A percentile compares a stretch with the other conserved stretches of the same genome.
phyloP scores from a whole-genome alignment of 2,329 filamentous ascomycete species.

The Sclerotinia nivalis region DNA sequence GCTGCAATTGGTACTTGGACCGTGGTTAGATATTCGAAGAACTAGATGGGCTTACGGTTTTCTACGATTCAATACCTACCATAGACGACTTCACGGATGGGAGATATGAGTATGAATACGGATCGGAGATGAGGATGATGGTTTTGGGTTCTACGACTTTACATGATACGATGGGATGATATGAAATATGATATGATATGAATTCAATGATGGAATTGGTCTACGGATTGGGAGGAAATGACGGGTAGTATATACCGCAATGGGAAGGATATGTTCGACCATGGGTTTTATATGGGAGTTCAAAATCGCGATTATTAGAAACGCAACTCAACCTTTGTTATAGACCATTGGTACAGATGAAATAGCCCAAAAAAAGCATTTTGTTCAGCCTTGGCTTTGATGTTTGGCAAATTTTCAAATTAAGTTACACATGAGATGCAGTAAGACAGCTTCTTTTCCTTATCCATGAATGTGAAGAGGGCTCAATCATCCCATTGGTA shows the following conservation, averaged over 20 bases:
- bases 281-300: conserved; percentile 3
- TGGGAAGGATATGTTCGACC: background rate
- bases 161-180: conserved; percentile 5
- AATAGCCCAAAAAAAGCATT: background rate
- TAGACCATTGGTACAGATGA: conserved; percentile 7
- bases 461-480: background rate
- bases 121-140: background rate
- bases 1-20: conserved; percentile 39
- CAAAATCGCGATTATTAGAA: background rate
- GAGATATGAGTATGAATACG: background rate
- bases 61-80: background rate
- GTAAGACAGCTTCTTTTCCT: background rate
- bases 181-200: background rate
- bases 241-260: background rate
- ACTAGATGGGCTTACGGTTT: background rate
- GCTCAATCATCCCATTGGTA: no score
- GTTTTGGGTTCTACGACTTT: conserved; percentile 9
- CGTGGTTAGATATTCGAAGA: conserved; percentile 28
- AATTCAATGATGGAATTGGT: conserved; percentile 1
- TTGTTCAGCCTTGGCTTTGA: background rate
- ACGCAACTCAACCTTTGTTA: conserved; percentile 4
- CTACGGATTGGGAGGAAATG: background rate
- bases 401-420: background rate
- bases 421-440: background rate
- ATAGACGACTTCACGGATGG: background rate